Evolutionary conservation across 164 flowering plant genomes (phyloP).

Genomic region (Chimonanthus salicifolius): DNA sequence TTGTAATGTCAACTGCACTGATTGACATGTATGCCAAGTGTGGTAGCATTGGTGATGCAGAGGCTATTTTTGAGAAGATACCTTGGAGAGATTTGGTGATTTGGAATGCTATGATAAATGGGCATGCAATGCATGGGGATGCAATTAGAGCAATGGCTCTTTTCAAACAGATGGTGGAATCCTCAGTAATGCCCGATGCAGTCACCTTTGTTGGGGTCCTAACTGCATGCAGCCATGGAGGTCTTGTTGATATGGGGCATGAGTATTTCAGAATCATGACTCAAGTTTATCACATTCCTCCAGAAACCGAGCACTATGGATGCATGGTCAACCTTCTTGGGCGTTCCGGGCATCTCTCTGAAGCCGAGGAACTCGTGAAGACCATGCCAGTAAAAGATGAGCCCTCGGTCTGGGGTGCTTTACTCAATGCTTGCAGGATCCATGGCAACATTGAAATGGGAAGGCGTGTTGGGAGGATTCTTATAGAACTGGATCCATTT

Average conservation of each 20-base stretch:
- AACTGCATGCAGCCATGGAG: slow-evolving; percentile 16
- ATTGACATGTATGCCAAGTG: slow-evolving; percentile 51
- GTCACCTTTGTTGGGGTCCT: slow-evolving; percentile 9
- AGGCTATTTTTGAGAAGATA: slow-evolving; percentile 9
- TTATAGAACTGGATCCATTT: slow-evolving; percentile 5
- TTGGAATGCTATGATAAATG: slow-evolving; percentile 21
- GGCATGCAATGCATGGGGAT: slow-evolving; percentile 12
- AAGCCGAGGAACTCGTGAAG: slow-evolving; percentile 10
- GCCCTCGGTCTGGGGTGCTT: slow-evolving; percentile 5
- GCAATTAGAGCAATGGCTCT: slow-evolving; percentile 4
- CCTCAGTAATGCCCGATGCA: slow-evolving; percentile 8
- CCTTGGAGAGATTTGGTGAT: slow-evolving; percentile 11
- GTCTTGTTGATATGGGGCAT: slow-evolving; percentile 7
- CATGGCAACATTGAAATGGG: slow-evolving; percentile 6
- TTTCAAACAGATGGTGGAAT: slow-evolving; percentile 11
- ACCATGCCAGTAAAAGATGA: slow-evolving; percentile 5
- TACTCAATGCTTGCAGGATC: slow-evolving; percentile 11
- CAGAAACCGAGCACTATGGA: slow-evolving; percentile 8
- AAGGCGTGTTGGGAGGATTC: slow-evolving; percentile 1
- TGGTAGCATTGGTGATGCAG: slow-evolving; percentile 21
- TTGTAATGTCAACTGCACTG: slow-evolving; percentile 24
- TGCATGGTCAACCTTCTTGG: slow-evolving; percentile 10
- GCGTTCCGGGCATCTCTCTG: slow-evolving; percentile 6
- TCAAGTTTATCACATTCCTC: neutral
- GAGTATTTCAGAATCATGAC: slow-evolving; percentile 2